Conservation (phyloP, 805 yeast genomes). For the Wickerhamiella shivajii region DNA sequence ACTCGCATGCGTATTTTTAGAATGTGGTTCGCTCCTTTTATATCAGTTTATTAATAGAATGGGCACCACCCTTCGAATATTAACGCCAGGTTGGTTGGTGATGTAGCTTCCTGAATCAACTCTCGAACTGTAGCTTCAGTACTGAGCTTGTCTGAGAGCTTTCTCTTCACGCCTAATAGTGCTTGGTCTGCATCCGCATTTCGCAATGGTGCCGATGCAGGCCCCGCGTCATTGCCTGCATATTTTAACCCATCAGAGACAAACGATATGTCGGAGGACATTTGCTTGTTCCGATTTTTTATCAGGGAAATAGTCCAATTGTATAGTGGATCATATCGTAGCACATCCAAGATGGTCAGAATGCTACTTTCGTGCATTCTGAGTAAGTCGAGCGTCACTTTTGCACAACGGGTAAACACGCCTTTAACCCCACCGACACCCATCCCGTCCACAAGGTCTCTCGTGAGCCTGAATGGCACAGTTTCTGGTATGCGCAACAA, state of each 20-base stretch:
- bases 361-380: constrained; percentile 55
- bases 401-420: constrained; percentile 55
- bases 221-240: constrained; percentile 11
- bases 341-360: constrained; percentile 65
- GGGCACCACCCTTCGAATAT: constrained; percentile 41
- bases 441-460: constrained; percentile 85
- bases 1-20: not conserved
- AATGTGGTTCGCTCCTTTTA: not conserved
- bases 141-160: constrained; percentile 58
- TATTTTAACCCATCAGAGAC: constrained; percentile 26
- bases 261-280: constrained; percentile 26
- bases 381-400: constrained; percentile 53
- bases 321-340: constrained; percentile 85
- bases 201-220: not conserved
- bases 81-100: constrained; percentile 48
- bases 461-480: constrained; percentile 82
- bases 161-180: constrained; percentile 52
- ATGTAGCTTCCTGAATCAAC: constrained; percentile 62
- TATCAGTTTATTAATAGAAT: constrained; percentile 17
- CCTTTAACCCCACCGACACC: constrained; percentile 83
- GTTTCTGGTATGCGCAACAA: constrained; percentile 75
- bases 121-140: constrained; percentile 76
- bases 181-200: constrained; percentile 67
- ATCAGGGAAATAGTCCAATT: constrained; percentile 82
- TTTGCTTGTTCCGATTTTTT: constrained; percentile 23